Evolutionary conservation across 169 alveolate species (phyloP).

Genomic region (Ichthyophthirius multifiliis): DNA sequence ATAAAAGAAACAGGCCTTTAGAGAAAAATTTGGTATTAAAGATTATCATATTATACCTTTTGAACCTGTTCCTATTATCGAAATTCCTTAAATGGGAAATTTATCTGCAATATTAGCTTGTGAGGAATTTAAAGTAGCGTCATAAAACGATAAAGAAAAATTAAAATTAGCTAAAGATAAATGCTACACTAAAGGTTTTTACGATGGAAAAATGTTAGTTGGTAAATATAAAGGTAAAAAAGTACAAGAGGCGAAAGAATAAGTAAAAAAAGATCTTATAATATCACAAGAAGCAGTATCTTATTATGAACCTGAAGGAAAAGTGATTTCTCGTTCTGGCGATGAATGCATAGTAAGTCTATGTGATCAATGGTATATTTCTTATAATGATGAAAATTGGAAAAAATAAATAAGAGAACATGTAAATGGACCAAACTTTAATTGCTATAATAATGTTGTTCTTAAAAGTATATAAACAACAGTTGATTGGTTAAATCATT

Average conservation of each 20-base stretch:
- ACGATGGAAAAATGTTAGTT: conserved; percentile 94
- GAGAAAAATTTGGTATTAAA: conserved; percentile 86
- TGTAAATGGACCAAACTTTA: conserved; percentile 60
- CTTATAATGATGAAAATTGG: conserved; percentile 97
- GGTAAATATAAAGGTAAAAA: conserved; percentile 67
- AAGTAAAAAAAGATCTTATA: conserved; percentile 76
- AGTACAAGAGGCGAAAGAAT: conserved; percentile 80
- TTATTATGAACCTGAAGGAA: conserved; percentile 96
- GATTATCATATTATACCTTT: conserved; percentile 90
- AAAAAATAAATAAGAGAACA: conserved; percentile 89
- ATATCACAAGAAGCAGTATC: conserved; percentile 74
- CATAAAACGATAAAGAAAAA: conserved; percentile 69
- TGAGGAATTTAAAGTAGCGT: conserved; percentile 21
- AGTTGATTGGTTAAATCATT: conserved; percentile 77
- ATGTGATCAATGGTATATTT: conserved; percentile 96
- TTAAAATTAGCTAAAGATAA: conserved; percentile 94
- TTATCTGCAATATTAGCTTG: conserved; percentile 69
- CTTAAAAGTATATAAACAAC: conserved; percentile 47
- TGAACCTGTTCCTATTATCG: conserved; percentile 91
- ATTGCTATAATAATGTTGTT: conserved; percentile 52
- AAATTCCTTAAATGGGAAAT: conserved; percentile 87
- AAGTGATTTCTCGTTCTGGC: conserved; percentile 95
- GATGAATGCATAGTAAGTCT: conserved; percentile 75
- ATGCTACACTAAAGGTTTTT: conserved; percentile 95
- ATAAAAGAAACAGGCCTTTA: conserved; percentile 86